Base-by-base conservation (phyloP, 768 basidiomycete genomes). In the Xerocomellus dryophilus region DNA sequence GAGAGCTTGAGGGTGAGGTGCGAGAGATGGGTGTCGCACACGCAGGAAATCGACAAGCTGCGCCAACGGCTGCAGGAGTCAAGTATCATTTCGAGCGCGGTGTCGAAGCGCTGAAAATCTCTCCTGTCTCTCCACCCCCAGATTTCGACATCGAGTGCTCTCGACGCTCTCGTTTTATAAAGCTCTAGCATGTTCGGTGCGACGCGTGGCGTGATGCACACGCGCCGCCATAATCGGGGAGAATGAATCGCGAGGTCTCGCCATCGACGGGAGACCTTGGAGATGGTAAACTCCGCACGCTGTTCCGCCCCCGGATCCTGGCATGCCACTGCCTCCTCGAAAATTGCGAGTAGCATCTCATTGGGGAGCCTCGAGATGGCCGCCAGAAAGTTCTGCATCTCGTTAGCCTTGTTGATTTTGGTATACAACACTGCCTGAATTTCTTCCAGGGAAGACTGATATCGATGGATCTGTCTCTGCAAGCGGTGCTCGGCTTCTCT, bases 261-360 rank as follows among this genome's bases (percentile, higher is more conserved):
- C 69, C 71, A 72, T 34, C 68, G 61, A 38, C 61, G 71, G 21
- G 67, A 71, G 11, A 72, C 71, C 23, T 60, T 60, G 43, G 71
- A 63, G 15, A 72, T 59, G 43, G 48, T 51, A 4, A 56, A 68
- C 40, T 69, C 68, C 15, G 53, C 53, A 32, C 63, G 60, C 39
- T 48, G 54, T 27, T 54, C 64, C 5, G 41, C 58, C 23, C 56
- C 45, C 1, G 61, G 42, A 31, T 70, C 60, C 34, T 71, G 65
- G 27, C 58, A 62, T 0, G 43, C 54, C 14, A 71, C 67, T 8
- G 64, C 66, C 43, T 69, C 70, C 41, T 71, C 66, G 14, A 69
- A 69, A 23, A 69, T 66, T 9, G 58, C 54, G 8, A 71, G 58
- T 9, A 71, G 25, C 44, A 70, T 69, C 48, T 69, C 68, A 32